Evolutionary conservation across 495 filamentous ascomycete genomes (phyloP), one percentile per base, ranked within the genome.

Genomic region (Immersiella caudata): DNA sequence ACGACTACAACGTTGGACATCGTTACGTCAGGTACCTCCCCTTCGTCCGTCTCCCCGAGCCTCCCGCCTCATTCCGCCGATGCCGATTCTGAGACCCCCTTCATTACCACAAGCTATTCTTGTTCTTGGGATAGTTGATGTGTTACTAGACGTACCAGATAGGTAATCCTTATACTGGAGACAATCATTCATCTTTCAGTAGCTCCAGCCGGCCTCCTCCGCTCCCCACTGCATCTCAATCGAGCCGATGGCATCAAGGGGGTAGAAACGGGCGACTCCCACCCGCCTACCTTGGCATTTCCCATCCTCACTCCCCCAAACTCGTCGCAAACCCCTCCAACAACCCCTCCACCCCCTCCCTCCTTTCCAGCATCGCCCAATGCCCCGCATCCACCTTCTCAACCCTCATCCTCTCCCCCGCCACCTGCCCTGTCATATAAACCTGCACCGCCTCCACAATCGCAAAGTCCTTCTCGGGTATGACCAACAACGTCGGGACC

Each of bases 371-470:
- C 52, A 55, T 55, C 20, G 52, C 52, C 52, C 52, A 55, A 22
- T 55, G 52, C 52, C 52, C 52, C 52, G 52, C 25, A 55, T 55
- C 52, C 52, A 55, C 20, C 52, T 55, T 26, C 52, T 55, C 52
- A 55, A 55, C 52, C 52, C 52, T 22, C 52, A 55, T 46, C 4
- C 11, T 24, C 2, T 55, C 52, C 52, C 25, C 52, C n/a, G 52
- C 52, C 20, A 55, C 52, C 8, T 11, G 9, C 2, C 25, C 21
- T n/a, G 52, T 55, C 20, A 22, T 55, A 7, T 55, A n/a, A 6
- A 55, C 20, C 52, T 55, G 52, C 52, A 55, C 52, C 52, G 20
- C 52, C 52, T 55, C 25, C 20, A 55, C 25, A 26, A 26, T 55
- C 52, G 20, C 52, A 55, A 24, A 55, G 24, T 55, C 52, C 52